Evolutionary conservation across 179 eudicot species (phyloP).

Genomic region (Spinacia oleracea): DNA sequence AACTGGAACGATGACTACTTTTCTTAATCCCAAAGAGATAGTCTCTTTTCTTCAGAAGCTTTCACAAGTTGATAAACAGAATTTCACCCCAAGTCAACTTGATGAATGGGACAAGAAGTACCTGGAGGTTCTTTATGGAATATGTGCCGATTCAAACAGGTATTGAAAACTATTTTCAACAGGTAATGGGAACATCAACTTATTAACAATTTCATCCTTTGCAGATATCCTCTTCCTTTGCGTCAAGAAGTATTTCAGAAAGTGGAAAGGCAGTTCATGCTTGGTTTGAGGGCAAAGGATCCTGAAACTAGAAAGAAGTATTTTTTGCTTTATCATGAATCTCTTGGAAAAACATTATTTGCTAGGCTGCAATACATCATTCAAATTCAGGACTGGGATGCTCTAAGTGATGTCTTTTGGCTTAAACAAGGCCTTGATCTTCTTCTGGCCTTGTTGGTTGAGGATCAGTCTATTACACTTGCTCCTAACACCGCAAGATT

Average conservation of each 20-base stretch:
- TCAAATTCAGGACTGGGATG: slow-evolving; percentile 98
- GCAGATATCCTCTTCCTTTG: slow-evolving; percentile 69
- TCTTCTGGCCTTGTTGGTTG: slow-evolving; percentile 93
- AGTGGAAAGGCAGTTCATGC: slow-evolving; percentile 95
- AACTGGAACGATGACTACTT: slow-evolving; percentile 54
- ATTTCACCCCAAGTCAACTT: slow-evolving; percentile 49
- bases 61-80: slow-evolving; percentile 92
- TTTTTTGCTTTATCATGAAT: slow-evolving; percentile 86
- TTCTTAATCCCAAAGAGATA: slow-evolving; percentile 77
- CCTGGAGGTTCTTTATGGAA: slow-evolving; percentile 82
- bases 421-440: slow-evolving; percentile 99
- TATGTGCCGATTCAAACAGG: slow-evolving; percentile 93
- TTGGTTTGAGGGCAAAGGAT: slow-evolving; percentile 95
- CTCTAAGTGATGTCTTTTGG: slow-evolving; percentile 97
- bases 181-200: slow-evolving; percentile 36
- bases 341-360: slow-evolving; percentile 81
- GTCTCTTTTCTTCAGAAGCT: slow-evolving; percentile 91
- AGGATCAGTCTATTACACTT: slow-evolving; percentile 88
- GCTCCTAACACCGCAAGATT: slow-evolving; percentile 97
- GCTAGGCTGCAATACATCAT: slow-evolving; percentile 88
- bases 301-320: slow-evolving; percentile 85
- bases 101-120: slow-evolving; percentile 96
- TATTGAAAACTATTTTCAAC: slow-evolving; percentile 32
- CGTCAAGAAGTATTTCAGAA: slow-evolving; percentile 92
- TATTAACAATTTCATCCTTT: slow-evolving; percentile 21